These are phyloP conservation scores for Umbelopsis sp. DNA, from an alignment of 371 early-diverging fungal species.

Conservation along the genomic window DNA sequence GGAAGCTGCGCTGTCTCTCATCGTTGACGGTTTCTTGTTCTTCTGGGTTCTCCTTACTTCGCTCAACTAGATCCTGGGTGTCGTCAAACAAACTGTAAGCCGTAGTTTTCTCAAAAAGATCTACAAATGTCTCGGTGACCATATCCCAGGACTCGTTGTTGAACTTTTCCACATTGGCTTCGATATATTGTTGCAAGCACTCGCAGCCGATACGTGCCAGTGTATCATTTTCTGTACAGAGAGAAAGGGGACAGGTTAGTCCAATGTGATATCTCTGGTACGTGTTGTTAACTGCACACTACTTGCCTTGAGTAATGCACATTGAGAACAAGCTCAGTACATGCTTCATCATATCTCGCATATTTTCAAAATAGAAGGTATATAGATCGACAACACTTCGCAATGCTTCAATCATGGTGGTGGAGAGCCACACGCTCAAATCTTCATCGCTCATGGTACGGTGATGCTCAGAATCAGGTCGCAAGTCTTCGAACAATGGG, in stretches of 20 bases:
- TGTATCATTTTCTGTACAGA: constrained; percentile 76
- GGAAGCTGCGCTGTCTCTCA: constrained; percentile 69
- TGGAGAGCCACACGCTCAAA: constrained; percentile 60
- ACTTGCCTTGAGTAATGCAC: constrained; percentile 80
- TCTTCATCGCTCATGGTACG: constrained; percentile 51
- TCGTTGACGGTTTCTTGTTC: constrained; percentile 30
- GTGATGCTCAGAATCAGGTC: constrained; percentile 33
- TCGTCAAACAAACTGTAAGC: constrained; percentile 80
- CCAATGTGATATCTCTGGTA: background rate
- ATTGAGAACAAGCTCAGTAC: constrained; percentile 78
- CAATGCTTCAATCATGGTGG: constrained; percentile 82
- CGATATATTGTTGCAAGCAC: constrained; percentile 88
- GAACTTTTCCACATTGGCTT: constrained; percentile 74
- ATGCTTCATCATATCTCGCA: constrained; percentile 70
- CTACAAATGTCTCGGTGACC: constrained; percentile 66
- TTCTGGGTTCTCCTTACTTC: constrained; percentile 13
- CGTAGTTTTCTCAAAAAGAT: constrained; percentile 80
- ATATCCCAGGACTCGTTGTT: constrained; percentile 72
- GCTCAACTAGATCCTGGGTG: constrained; percentile 47
- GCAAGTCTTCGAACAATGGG: constrained; percentile 87
- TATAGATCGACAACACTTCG: constrained; percentile 87
- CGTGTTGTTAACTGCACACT: background rate
- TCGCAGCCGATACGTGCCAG: constrained; percentile 90
- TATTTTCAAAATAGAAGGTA: constrained; percentile 72
- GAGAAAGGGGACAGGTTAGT: background rate